A percentile compares a stretch with the other conserved stretches of the same genome.
phyloP scores from a whole-genome alignment of 768 basidiomycete species.

The Tephrocybe rancida region DNA sequence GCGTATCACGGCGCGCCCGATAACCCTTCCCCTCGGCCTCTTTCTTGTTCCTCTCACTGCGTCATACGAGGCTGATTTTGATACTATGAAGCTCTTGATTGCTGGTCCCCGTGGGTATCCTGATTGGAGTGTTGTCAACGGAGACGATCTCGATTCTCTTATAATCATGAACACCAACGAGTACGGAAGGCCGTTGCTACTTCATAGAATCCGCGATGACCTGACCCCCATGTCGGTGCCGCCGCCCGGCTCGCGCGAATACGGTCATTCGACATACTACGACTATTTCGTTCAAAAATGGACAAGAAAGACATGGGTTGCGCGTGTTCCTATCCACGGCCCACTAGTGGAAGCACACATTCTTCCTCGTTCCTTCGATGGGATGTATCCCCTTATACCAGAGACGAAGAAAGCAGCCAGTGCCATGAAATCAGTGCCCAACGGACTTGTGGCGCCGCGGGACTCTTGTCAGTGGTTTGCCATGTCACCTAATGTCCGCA shows the following conservation, averaged over 20 bases:
- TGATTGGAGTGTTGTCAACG: conserved; percentile 58
- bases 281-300: conserved; percentile 63
- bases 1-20: conserved; percentile 61
- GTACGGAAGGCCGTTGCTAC: conserved; percentile 54
- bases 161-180: conserved; percentile 59
- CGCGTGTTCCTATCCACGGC: conserved; percentile 54
- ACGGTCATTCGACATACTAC: conserved; percentile 49
- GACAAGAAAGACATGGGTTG: conserved; percentile 45
- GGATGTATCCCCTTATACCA: conserved; percentile 35
- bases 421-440: conserved; percentile 21
- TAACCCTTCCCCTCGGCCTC: conserved; percentile 52
- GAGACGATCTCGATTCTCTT: conserved; percentile 49
- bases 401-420: conserved; percentile 1
- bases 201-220: conserved; percentile 64
- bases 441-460: conserved; percentile 37
- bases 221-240: conserved; percentile 67
- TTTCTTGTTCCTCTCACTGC: conserved; percentile 69
- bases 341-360: conserved; percentile 60
- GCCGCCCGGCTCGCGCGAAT: conserved; percentile 50
- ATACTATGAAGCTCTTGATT: conserved; percentile 52
- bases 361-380: conserved; percentile 43
- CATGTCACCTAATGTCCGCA: conserved; percentile 51
- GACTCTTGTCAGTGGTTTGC: conserved; percentile 56
- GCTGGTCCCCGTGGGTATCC: conserved; percentile 47
- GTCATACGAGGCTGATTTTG: conserved; percentile 56